Conservation (phyloP, 495 filamentous ascomycete genomes). For the Lasiosphaeria miniovina region DNA sequence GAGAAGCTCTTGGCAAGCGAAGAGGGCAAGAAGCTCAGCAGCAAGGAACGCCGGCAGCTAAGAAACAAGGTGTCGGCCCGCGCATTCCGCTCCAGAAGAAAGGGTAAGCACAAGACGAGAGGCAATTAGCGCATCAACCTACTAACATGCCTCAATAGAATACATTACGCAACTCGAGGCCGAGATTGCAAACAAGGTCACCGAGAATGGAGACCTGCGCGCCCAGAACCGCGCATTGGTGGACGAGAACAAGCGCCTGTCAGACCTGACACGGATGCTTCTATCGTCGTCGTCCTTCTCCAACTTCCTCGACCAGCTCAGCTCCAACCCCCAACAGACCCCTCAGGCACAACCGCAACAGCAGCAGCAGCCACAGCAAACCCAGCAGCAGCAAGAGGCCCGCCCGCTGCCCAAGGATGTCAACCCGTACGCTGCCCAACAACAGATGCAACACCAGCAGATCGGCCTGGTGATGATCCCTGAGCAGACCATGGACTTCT, state of each 20-base stretch:
- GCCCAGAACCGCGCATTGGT: constrained; percentile 67
- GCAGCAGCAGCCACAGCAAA: constrained; percentile 30
- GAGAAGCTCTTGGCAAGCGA: constrained; percentile 89
- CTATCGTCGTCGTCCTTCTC: constrained; percentile 84
- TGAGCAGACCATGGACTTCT: constrained; percentile 66
- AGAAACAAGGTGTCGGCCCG: constrained; percentile 98
- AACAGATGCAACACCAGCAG: constrained; percentile 53
- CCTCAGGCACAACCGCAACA: constrained; percentile 35
- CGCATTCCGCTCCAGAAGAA: constrained; percentile 91
- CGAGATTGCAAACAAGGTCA: constrained; percentile 70
- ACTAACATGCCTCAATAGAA: constrained; percentile 63
- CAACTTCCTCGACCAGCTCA: constrained; percentile 72
- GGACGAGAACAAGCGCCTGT: constrained; percentile 77
- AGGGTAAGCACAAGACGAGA: constrained; percentile 62
- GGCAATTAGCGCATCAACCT: not conserved
- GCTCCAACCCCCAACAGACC: constrained; percentile 44
- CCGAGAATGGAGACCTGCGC: constrained; percentile 68
- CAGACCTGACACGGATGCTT: constrained; percentile 75
- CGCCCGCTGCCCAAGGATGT: constrained; percentile 60
- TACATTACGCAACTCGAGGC: constrained; percentile 91
- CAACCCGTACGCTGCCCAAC: constrained; percentile 56
- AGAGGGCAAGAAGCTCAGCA: constrained; percentile 94
- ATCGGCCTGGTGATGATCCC: constrained; percentile 74
- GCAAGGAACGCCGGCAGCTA: constrained; percentile 89
- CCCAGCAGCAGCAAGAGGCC: constrained; percentile 38